Base-by-base conservation (phyloP, 1,284 basidiomycete genomes). In the Rhizoctonia solani region DNA sequence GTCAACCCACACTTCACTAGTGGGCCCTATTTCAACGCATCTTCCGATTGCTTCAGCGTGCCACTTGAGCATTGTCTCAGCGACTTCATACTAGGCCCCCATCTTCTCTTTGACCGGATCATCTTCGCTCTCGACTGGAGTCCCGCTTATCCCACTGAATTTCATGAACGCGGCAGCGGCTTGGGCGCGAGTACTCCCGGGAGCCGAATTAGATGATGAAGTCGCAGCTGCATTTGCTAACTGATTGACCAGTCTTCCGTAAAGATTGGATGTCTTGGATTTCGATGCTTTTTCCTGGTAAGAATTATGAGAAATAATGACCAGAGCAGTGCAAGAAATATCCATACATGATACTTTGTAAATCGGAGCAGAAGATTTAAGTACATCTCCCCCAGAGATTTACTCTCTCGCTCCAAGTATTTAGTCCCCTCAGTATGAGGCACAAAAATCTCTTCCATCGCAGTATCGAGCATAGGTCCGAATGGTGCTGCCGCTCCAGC, bases 401-500 rank as follows among this genome's bases (percentile, higher is more conserved):
- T 92, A 72, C 87, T 91, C 80, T 99, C 97, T 37, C 87, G 86
- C 74, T 99, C 97, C 3, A 99, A 82, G 75, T 99, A 99, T 68
- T 94, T 83, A 67, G 87, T 87, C 1, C 92, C 93, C 77, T 97
- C 95, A 4, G 90, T 90, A 76, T 97, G 98, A 1, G 93, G 93
- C 25, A 95, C 87, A 72, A 99, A 99, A 16, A 99, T 84, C 75
- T 99, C 97, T 72, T 98, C 97, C 83, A 98, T 89, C 0, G 93
- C 90, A 32, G 88, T 89, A 76, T 99, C 97, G 13, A 99, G 82
- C 91, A 98, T 95, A 0, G 86, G 83, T 29, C 87, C 87, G 19
- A 97, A 74, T 1, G 81, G 77, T 6, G 75, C 73, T 9, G 58
- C 66, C 30, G 66, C 44, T 21, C 69, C 69, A 37, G 58, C 41